Evolutionary conservation across 345 rosid genomes (phyloP), one percentile per base, ranked within the genome.

Genomic region (Hevea brasiliensis): DNA sequence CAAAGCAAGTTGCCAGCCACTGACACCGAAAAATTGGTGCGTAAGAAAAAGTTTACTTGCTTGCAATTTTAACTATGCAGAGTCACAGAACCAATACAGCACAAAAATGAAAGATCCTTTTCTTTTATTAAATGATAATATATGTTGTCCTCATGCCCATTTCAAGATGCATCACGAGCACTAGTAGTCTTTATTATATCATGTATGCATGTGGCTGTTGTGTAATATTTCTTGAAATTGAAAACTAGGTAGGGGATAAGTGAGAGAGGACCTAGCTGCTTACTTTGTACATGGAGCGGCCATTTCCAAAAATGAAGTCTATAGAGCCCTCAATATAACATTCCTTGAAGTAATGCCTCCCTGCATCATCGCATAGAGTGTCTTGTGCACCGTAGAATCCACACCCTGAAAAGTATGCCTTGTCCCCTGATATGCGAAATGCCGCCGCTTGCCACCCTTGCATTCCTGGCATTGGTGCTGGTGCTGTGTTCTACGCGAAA

Each of bases 371-470:
- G 13, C 97, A 92, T 15, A 92, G 84, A 13, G 98, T 94, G 83
- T 92, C 97, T 72, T 94, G 98, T 11, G 98, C 97, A 0, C 98
- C 97, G 41, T 89, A 92, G 72, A 94, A 94, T 32, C 98, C 97
- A 58, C 97, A 92, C 20, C 97, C 91, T 0, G 90, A 81, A 83
- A 94, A 94, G 80, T 85, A 92, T 0, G 97, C 97, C 83, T 94
- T 94, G 75, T 92, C 98, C 0, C 98, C 97, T 0, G 97, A 90
- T 74, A 94, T 90, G 20, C 97, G 86, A 72, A 94, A 88, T 21
- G 98, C 97, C 73, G 73, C 98, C 35, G 97, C 98, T 76, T 94
- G 98, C 97, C 94, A 86, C 23, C 97, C 97, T 76, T 90, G 85
- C 98, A 90, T 83, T 59, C 98, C 97, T 0, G 97, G 97, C 89